Conservation (phyloP, 176 grass and related monocot genomes). For the Echinochloa phyllopogon region DNA sequence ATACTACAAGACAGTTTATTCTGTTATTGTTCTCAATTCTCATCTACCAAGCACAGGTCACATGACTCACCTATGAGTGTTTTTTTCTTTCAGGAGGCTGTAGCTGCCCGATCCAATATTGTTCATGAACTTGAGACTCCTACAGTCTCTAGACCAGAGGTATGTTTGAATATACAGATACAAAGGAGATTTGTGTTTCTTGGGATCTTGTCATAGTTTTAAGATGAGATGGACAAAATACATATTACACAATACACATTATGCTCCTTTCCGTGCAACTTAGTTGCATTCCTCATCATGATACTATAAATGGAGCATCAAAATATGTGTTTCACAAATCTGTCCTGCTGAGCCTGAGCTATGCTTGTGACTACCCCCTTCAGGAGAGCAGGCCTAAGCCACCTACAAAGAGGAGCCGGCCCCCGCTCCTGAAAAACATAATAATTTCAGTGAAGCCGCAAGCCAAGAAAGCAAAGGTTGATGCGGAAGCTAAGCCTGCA, state of each 20-base stretch:
- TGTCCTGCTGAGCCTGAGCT: background rate
- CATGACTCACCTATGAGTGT: conserved; percentile 21
- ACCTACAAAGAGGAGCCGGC: conserved; percentile 63
- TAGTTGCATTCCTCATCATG: conserved; percentile 11
- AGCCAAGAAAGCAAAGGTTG: conserved; percentile 79
- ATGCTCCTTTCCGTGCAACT: background rate
- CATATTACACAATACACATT: background rate
- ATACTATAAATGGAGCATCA: conserved; percentile 20
- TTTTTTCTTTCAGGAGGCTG: conserved; percentile 73
- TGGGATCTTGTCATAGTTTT: background rate
- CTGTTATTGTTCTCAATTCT: background rate
- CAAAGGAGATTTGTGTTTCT: background rate
- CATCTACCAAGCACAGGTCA: background rate
- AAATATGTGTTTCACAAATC: conserved; percentile 8
- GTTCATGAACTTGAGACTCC: conserved; percentile 68
- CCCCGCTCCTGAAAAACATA: conserved; percentile 60
- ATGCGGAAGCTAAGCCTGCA: conserved; percentile 28
- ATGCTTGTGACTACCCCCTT: background rate
- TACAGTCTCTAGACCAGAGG: conserved; percentile 56
- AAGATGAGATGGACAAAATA: background rate
- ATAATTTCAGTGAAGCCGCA: conserved; percentile 90
- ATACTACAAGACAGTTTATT: background rate
- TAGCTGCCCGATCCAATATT: conserved; percentile 71
- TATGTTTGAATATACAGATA: conserved; percentile 38
- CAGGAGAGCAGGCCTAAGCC: conserved; percentile 58